phyloP scores from a whole-genome alignment of 257 asterid genomes.

The Petunia axillaris region DNA sequence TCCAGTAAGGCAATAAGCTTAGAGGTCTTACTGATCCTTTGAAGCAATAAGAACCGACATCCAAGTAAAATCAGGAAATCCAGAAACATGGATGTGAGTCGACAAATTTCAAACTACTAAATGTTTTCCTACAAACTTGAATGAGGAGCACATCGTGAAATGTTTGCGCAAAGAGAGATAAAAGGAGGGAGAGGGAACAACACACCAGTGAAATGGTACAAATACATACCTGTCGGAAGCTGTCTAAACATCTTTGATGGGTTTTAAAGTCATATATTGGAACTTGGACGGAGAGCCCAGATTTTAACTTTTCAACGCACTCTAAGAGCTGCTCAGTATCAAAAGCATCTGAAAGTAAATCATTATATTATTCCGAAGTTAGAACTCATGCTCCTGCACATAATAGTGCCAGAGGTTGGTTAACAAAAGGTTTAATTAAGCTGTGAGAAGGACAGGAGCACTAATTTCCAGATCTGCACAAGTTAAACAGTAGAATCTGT shows the following conservation, averaged over 20 bases:
- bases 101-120: constrained; percentile 15
- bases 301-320: constrained; percentile 68
- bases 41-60: neutral
- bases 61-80: neutral
- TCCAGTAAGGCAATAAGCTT: neutral
- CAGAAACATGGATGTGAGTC: neutral
- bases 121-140: neutral
- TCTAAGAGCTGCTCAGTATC: constrained; percentile 98
- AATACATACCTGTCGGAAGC: constrained; percentile 82
- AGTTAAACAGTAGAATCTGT: constrained; percentile 14
- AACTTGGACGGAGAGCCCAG: constrained; percentile 81
- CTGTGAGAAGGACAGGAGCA: too few relatives aligned
- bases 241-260: constrained; percentile 81
- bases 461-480: neutral
- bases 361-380: constrained; percentile 12
- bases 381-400: constrained; percentile 24
- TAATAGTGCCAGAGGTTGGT: constrained; percentile 10
- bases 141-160: neutral
- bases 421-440: neutral
- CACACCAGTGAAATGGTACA: constrained; percentile 13
- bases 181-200: neutral
- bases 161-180: neutral
- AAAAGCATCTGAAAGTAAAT: constrained; percentile 77
- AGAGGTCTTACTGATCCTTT: constrained; percentile 15
- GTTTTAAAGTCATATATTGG: constrained; percentile 95